These are phyloP conservation scores for Didymella pomorum DNA, from an alignment of 2,329 filamentous ascomycete genomes.

Conservation along the genomic window DNA sequence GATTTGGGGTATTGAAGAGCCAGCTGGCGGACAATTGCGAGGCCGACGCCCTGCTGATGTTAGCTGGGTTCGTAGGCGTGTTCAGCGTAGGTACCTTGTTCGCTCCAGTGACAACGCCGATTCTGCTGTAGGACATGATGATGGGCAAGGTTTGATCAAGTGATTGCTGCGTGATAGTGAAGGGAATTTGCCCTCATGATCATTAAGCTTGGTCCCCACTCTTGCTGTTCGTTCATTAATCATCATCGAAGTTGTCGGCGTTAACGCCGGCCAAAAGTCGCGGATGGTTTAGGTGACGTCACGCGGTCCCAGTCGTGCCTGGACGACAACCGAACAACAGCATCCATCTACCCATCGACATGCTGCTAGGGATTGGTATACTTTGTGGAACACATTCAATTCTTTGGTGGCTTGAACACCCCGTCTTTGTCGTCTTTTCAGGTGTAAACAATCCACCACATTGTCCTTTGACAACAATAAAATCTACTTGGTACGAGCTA, in stretches of 20 bases:
- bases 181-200: neutral
- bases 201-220: neutral
- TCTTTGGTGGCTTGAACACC: neutral
- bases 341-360: neutral
- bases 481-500: neutral
- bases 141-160: neutral
- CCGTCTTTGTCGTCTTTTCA: neutral
- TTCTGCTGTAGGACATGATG: constrained; percentile 46
- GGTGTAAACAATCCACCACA: neutral
- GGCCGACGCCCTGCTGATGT: constrained; percentile 52
- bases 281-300: constrained; percentile 11
- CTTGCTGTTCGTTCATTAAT: constrained; percentile 19
- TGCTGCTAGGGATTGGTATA: neutral
- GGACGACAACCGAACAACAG: neutral
- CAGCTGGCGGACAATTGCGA: constrained; percentile 62
- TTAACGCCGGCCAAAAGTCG: neutral
- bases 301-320: neutral
- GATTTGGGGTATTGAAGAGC: constrained; percentile 63
- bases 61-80: constrained; percentile 14
- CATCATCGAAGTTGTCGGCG: constrained; percentile 13
- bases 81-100: constrained; percentile 55
- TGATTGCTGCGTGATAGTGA: neutral
- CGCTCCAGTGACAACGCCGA: constrained; percentile 64
- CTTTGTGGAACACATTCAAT: neutral
- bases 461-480: neutral